Percentiles rank a stretch among this genome's conserved stretches.
Evolutionary conservation across 805 yeast species (phyloP).

Genomic region (Lipomyces anomalus): DNA sequence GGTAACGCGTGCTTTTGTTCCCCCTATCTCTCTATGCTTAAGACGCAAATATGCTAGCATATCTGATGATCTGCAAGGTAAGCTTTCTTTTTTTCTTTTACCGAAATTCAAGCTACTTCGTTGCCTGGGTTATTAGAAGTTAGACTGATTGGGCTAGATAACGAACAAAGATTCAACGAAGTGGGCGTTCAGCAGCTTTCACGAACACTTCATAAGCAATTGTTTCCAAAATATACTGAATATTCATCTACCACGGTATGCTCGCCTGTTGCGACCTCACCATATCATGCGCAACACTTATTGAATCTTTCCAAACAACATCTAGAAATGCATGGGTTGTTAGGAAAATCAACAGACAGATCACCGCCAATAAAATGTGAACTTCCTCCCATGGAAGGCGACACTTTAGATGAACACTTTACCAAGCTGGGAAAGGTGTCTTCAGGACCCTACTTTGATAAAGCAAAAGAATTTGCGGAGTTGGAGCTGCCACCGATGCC

Average conservation of each 20-base stretch:
- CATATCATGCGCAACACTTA: slow-evolving; percentile 28
- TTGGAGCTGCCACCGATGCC: slow-evolving; percentile 41
- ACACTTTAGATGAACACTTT: slow-evolving; percentile 77
- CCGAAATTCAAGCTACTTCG: too few species aligned
- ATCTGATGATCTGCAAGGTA: too few species aligned
- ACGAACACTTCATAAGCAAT: slow-evolving; percentile 48
- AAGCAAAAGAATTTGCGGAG: slow-evolving; percentile 43
- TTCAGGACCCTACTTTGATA: slow-evolving; percentile 53
- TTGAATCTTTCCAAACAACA: slow-evolving; percentile 55
- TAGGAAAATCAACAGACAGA: slow-evolving; percentile 66
- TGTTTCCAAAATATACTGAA: slow-evolving; percentile 45
- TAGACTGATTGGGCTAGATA: too few species aligned
- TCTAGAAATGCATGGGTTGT: slow-evolving; percentile 55
- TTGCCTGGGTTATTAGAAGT: too few species aligned
- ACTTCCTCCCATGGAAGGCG: slow-evolving; percentile 71
- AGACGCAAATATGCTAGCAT: too few species aligned
- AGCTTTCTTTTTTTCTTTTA: too few species aligned
- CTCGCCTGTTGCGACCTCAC: slow-evolving; percentile 26
- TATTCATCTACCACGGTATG: not conserved
- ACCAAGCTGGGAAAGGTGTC: slow-evolving; percentile 53
- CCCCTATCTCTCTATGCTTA: too few species aligned
- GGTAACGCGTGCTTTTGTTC: too few species aligned
- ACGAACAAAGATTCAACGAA: slow-evolving; percentile 50
- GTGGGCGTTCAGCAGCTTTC: slow-evolving; percentile 79
- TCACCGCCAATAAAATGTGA: slow-evolving; percentile 53